Base-by-base conservation (phyloP, 345 rosid species). In the Geranium rotundifolium region DNA sequence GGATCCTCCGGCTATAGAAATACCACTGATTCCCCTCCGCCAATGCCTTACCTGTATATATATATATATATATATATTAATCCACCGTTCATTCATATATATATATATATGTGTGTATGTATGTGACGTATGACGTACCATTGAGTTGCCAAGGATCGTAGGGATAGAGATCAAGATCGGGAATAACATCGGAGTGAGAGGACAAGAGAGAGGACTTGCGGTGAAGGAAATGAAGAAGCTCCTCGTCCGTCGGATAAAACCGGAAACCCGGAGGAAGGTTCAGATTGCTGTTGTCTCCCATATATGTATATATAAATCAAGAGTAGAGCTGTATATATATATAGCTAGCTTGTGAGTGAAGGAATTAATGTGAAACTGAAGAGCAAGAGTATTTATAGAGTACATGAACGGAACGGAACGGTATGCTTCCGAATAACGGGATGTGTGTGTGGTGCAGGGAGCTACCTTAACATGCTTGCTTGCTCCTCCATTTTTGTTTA, bases 141-240 rank as follows among this genome's bases (percentile, higher is more conserved):
- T 89, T 76, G 17, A 92, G 97, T 60, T 93, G 89, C 99, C 99
- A 93, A 13, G 99, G 99, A 78, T 93, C 91, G 52, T 84, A 87
- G 14, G 86, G 87, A 70, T 77, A 83, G 54, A 93, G 86, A 56
- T 84, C 86, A 46, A 93, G 97, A 76, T 93, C 99, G 2, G 99
- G 99, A 70, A 93, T 93, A 71, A 93, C 87, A 46, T 93, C 90
- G 1, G 99, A 96, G 52, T 87, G 89, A 77, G 85, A 83, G n/a
- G 96, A 95, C 68, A 89, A 68, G 69, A 89, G 91, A 37, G 95
- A 59, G 8, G 88, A 86, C 68, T 83, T 93, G 0, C 99, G 91
- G 49, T 89, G 97, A 60, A 93, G 99, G 75, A 93, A 93, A 76
- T 89, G 99, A 67, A 89, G 82, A 4, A 93, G 97, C 72, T 93